A percentile compares a stretch with the other conserved stretches of the same genome.
These are phyloP conservation scores for Tetraselmis striata DNA, from an alignment of 139 green algal species.

Conservation along the genomic window DNA sequence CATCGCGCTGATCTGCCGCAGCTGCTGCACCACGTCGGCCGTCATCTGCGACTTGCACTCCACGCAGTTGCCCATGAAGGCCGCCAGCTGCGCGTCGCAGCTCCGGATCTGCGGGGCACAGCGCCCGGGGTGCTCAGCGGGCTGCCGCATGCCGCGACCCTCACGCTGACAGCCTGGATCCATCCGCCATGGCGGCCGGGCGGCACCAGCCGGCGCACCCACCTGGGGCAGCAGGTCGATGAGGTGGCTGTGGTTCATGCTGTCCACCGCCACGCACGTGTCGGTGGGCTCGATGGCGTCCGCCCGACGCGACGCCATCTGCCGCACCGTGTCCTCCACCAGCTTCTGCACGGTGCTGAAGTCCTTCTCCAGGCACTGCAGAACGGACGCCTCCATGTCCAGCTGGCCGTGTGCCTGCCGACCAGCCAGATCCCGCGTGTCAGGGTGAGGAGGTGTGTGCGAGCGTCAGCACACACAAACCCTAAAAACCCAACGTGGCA, in stretches of 20 bases:
- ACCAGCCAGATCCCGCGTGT: constrained; percentile 32
- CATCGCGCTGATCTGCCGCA: constrained; percentile 64
- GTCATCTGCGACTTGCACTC: constrained; percentile 65
- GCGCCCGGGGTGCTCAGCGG: too few species aligned
- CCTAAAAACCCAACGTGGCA: too few species aligned
- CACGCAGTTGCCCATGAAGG: constrained; percentile 28
- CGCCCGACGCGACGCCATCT: constrained; percentile 28
- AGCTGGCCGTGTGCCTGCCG: constrained; percentile 8
- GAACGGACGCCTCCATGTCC: constrained; percentile 18
- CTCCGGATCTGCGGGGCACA: constrained; percentile 23
- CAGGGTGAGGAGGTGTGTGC: too few species aligned
- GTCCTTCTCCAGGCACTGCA: constrained; percentile 38
- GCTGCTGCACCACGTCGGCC: constrained; percentile 62
- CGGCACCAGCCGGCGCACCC: too few species aligned
- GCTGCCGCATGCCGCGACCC: too few species aligned
- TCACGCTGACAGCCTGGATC: too few species aligned
- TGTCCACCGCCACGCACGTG: constrained; percentile 64
- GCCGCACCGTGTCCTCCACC: constrained; percentile 53
- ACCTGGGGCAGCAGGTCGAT: constrained; percentile 53
- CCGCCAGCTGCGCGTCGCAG: constrained; percentile 20
- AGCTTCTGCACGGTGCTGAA: constrained; percentile 47
- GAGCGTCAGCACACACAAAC: too few species aligned
- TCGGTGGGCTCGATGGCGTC: constrained; percentile 40
- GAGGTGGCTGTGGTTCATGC: constrained; percentile 66
- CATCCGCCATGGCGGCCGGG: too few species aligned